phyloP scores from a whole-genome alignment of 441 rosid species.

The Flueggea neowawraea region DNA sequence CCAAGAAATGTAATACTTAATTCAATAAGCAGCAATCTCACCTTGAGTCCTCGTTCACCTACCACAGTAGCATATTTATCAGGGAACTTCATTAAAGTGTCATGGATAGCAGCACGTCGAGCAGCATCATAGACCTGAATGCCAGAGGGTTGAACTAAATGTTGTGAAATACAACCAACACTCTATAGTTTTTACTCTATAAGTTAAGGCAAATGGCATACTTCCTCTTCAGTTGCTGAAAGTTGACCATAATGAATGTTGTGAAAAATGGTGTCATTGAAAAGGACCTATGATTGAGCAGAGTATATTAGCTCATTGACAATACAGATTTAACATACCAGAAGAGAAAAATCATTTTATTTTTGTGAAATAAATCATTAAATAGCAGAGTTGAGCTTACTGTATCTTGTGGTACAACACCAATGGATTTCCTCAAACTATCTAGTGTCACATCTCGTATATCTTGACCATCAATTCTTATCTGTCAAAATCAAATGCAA shows the following conservation, averaged over 20 bases:
- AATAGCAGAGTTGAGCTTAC: conserved; percentile 40
- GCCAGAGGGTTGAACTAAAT: background rate
- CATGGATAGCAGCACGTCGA: conserved; percentile 91
- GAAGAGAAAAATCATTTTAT: too few relatives aligned
- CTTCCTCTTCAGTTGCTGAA: conserved; percentile 93
- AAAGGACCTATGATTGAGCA: conserved; percentile 70
- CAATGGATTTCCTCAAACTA: conserved; percentile 75
- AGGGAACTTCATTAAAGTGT: conserved; percentile 86
- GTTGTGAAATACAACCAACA: conserved; percentile 1
- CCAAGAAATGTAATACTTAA: background rate
- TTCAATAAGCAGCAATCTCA: conserved; percentile 31
- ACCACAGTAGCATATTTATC: conserved; percentile 88
- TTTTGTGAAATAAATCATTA: background rate
- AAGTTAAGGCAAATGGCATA: conserved; percentile 18
- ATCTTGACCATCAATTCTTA: conserved; percentile 88
- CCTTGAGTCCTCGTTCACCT: conserved; percentile 99
- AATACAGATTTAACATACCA: too few relatives aligned
- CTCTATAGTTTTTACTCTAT: too few relatives aligned
- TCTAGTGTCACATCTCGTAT: conserved; percentile 68
- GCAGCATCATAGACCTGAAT: conserved; percentile 94
- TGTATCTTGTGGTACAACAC: conserved; percentile 99
- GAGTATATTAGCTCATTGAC: conserved; percentile 11
- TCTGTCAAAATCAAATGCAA: too few relatives aligned
- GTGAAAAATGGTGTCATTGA: conserved; percentile 95
- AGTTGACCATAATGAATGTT: conserved; percentile 94